phyloP scores from a whole-genome alignment of 177 flowering plant species.

The Telopea speciosissima region DNA sequence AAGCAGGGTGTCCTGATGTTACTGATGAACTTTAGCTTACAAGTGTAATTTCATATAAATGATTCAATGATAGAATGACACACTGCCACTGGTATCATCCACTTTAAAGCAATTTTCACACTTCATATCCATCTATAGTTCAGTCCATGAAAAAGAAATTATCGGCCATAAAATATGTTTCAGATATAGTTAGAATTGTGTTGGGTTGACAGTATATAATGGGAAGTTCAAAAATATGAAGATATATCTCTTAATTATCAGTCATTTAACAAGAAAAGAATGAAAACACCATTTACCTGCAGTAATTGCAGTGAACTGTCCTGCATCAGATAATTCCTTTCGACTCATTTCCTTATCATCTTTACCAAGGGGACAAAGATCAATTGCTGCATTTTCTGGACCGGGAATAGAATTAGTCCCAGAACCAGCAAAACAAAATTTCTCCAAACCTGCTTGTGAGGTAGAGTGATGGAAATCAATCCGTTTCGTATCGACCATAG shows the following conservation, averaged over 20 bases:
- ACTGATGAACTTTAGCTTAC: too few relatives aligned
- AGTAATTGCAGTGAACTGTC: conserved; percentile 22
- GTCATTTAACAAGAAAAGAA: conserved; percentile 1
- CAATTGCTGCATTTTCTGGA: conserved; percentile 22
- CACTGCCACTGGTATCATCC: neutral
- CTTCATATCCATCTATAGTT: neutral
- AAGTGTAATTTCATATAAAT: neutral
- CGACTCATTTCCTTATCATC: conserved; percentile 44
- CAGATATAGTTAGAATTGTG: neutral
- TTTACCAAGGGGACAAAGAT: conserved; percentile 35
- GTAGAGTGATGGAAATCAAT: conserved; percentile 44
- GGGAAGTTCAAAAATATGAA: neutral
- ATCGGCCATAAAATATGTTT: neutral
- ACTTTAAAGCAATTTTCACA: neutral
- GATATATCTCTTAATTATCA: neutral
- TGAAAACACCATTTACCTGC: conserved; percentile 33
- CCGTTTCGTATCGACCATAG: conserved; percentile 32
- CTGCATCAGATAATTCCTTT: conserved; percentile 21
- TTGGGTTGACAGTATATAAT: neutral
- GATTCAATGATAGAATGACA: neutral
- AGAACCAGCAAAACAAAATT: conserved; percentile 39
- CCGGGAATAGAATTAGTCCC: conserved; percentile 18
- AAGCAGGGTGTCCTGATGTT: neutral
- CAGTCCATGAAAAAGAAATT: neutral
- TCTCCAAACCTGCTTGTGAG: conserved; percentile 34